phyloP scores from a whole-genome alignment of 768 basidiomycete species.

The Gymnopilus dilepis region DNA sequence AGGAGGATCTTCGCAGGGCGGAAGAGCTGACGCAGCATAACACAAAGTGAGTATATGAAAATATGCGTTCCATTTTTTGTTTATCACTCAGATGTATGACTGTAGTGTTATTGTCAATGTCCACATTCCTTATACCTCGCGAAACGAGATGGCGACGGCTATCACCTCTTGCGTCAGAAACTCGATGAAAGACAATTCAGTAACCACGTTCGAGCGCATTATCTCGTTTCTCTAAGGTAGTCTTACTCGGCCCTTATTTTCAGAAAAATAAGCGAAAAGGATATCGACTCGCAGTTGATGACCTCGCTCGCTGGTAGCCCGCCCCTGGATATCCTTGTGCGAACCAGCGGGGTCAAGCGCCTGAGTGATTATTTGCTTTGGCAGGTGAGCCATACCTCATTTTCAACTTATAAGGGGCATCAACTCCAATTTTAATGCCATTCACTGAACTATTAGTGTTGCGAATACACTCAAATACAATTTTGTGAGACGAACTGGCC shows the following conservation, averaged over 20 bases:
- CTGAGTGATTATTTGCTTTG: slow-evolving; percentile 92
- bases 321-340: slow-evolving; percentile 86
- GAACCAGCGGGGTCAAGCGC: slow-evolving; percentile 90
- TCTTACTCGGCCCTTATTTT: background rate
- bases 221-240: too few species aligned
- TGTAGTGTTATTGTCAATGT: slow-evolving; percentile 86
- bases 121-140: slow-evolving; percentile 90
- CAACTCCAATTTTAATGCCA: background rate
- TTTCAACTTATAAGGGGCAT: background rate
- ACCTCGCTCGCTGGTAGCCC: slow-evolving; percentile 70
- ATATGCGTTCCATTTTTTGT: background rate
- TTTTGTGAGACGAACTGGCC: slow-evolving; percentile 91
- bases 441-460: slow-evolving; percentile 54
- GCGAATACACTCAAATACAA: slow-evolving; percentile 85
- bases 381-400: slow-evolving; percentile 68
- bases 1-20: slow-evolving; percentile 69
- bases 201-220: slow-evolving; percentile 23
- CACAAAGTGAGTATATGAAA: slow-evolving; percentile 52
- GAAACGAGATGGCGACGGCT: slow-evolving; percentile 89
- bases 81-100: background rate
- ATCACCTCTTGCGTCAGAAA: slow-evolving; percentile 57
- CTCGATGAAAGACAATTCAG: slow-evolving; percentile 29
- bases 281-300: slow-evolving; percentile 71
- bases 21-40: slow-evolving; percentile 80
- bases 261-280: slow-evolving; percentile 63